Percentiles rank a stretch among this genome's conserved stretches.
Conservation (phyloP, 1,284 basidiomycete species). For the Trichosporon sp. region DNA sequence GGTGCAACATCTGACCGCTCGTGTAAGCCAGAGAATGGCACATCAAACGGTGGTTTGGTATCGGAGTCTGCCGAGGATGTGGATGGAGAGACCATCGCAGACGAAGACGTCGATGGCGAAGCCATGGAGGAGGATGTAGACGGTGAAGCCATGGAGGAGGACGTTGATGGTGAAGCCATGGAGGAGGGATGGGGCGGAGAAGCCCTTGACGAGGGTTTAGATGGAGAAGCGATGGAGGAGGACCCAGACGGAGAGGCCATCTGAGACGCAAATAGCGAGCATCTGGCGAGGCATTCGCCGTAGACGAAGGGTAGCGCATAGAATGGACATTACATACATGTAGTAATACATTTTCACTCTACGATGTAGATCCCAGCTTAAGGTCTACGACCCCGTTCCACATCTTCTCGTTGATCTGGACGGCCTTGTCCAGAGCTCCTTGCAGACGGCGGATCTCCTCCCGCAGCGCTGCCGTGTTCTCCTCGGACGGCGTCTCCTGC, state of each 20-base stretch:
- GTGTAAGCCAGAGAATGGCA: no score
- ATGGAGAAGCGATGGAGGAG: constrained; percentile 44
- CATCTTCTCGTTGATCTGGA: constrained; percentile 79
- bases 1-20: no score
- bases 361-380: constrained; percentile 17
- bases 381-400: constrained; percentile 64
- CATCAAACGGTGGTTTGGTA: no score
- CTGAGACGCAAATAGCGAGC: constrained; percentile 46
- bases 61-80: constrained; percentile 38
- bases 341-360: neutral
- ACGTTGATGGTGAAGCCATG: neutral
- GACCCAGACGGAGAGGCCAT: constrained; percentile 38
- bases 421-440: constrained; percentile 68
- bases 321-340: neutral
- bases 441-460: constrained; percentile 61
- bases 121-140: constrained; percentile 41
- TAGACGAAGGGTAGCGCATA: constrained; percentile 48
- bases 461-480: constrained; percentile 58
- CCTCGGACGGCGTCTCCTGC: constrained; percentile 4
- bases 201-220: neutral
- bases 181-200: neutral
- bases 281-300: no score
- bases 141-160: constrained; percentile 27
- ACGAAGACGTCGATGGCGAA: constrained; percentile 27
- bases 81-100: constrained; percentile 29